Conservation (phyloP, 176 grass and related monocot genomes). For the Hordeum marinum region DNA sequence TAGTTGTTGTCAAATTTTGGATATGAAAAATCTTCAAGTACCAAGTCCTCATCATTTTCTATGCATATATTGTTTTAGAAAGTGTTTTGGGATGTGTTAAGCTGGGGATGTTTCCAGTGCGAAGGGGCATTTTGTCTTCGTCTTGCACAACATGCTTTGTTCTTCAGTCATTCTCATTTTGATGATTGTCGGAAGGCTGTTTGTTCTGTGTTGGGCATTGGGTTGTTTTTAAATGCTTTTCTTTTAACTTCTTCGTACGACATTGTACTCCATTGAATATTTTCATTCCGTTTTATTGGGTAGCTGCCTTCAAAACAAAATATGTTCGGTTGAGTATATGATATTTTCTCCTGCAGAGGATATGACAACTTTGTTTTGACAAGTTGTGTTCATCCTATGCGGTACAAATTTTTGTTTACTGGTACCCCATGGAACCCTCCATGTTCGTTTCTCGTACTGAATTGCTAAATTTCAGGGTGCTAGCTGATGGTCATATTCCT, state of each 20-base stretch:
- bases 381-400: neutral
- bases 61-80: neutral
- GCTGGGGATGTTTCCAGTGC: neutral
- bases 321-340: neutral
- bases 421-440: neutral
- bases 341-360: neutral
- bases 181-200: neutral
- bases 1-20: neutral
- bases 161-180: slow-evolving; percentile 3
- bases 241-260: neutral
- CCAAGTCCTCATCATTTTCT: neutral
- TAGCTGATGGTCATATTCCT: slow-evolving; percentile 94
- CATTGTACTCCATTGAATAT: neutral
- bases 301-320: neutral
- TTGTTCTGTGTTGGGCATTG: neutral
- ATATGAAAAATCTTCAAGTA: neutral
- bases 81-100: neutral
- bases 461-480: slow-evolving; percentile 54
- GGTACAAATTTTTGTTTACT: neutral
- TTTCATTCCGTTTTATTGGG: neutral
- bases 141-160: neutral
- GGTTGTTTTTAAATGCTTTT: neutral
- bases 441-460: slow-evolving; percentile 1
- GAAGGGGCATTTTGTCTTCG: neutral
- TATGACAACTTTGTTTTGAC: neutral